A percentile compares a stretch with the other conserved stretches of the same genome.
These are phyloP conservation scores for Dothideomycetidae sp. DNA, from an alignment of 2,329 filamentous ascomycete species.

Conservation along the genomic window DNA sequence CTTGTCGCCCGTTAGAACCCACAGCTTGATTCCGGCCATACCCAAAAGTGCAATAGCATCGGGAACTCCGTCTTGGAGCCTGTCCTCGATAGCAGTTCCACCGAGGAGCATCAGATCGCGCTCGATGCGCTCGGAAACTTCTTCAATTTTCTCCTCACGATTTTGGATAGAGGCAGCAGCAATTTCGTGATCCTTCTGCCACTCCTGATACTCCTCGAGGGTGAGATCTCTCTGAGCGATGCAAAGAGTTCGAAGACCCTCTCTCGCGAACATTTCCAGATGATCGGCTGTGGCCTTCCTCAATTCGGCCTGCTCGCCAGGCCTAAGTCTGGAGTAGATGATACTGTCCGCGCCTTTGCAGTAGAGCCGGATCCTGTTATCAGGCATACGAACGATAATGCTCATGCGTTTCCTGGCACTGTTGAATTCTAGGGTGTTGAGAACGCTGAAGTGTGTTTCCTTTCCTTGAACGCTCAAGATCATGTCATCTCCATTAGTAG, in stretches of 20 bases:
- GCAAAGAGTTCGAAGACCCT: conserved; percentile 87
- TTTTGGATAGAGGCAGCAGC: conserved; percentile 73
- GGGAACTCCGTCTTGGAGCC: conserved; percentile 89
- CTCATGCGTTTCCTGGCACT: conserved; percentile 96
- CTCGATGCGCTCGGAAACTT: conserved; percentile 79
- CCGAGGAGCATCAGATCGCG: conserved; percentile 76
- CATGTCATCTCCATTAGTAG: conserved; percentile 64
- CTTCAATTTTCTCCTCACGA: conserved; percentile 85
- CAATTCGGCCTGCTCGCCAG: conserved; percentile 73
- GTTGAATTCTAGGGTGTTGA: conserved; percentile 96
- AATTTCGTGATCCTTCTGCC: conserved; percentile 76
- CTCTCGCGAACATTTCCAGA: conserved; percentile 89
- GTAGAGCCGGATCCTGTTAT: conserved; percentile 76
- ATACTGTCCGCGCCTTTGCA: conserved; percentile 97
- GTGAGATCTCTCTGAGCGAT: conserved; percentile 70
- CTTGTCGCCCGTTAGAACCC: conserved; percentile 97
- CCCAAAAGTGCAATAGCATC: conserved; percentile 87
- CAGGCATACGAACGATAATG: conserved; percentile 86
- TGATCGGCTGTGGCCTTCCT: conserved; percentile 78
- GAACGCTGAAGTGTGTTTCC: conserved; percentile 69
- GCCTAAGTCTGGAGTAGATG: conserved; percentile 81
- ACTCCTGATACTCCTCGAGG: conserved; percentile 70
- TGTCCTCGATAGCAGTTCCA: conserved; percentile 93
- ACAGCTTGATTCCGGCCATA: conserved; percentile 91
- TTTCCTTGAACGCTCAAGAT: conserved; percentile 76